Conservation (phyloP, 1,139 yeast species). For the Yamadazyma songkhlaensis region DNA sequence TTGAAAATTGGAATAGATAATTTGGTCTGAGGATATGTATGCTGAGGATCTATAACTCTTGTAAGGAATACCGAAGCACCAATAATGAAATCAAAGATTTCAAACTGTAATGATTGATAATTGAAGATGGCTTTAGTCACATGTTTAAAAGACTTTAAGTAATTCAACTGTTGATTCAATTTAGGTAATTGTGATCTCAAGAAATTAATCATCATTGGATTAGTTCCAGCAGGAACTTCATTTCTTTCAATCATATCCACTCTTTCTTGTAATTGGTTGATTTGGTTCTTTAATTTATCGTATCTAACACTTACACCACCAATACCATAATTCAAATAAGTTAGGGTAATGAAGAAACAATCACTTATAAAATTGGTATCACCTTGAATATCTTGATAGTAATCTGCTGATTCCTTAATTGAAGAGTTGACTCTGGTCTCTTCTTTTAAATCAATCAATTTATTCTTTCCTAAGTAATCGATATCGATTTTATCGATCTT, state of each 20-base stretch:
- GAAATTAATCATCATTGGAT: constrained; percentile 31
- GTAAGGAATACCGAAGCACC: constrained; percentile 75
- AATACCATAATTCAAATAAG: constrained; percentile 84
- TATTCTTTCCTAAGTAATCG: constrained; percentile 49
- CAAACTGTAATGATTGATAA: constrained; percentile 54
- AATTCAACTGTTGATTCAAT: constrained; percentile 39
- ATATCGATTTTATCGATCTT: constrained; percentile 78
- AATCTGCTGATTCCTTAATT: constrained; percentile 62
- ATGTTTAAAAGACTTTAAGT: constrained; percentile 44
- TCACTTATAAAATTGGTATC: constrained; percentile 80
- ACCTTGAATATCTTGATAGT: constrained; percentile 30
- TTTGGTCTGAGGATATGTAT: constrained; percentile 54
- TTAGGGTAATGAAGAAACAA: constrained; percentile 75
- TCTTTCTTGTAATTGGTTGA: constrained; percentile 53
- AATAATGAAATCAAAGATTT: constrained; percentile 70
- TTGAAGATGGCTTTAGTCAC: constrained; percentile 61
- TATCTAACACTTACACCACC: constrained; percentile 71
- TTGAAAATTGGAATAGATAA: constrained; percentile 67
- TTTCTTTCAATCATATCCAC: constrained; percentile 44
- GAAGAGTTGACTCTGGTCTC: constrained; percentile 86
- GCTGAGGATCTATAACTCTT: constrained; percentile 69
- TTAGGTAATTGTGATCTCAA: constrained; percentile 41
- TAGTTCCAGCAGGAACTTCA: constrained; percentile 23
- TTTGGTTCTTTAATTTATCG: constrained; percentile 50
- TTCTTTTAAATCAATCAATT: constrained; percentile 62